Percentiles rank a stretch among this genome's conserved stretches.
These are phyloP conservation scores for Dalechampia spathulata DNA, from an alignment of 441 rosid species.

Conservation along the genomic window DNA sequence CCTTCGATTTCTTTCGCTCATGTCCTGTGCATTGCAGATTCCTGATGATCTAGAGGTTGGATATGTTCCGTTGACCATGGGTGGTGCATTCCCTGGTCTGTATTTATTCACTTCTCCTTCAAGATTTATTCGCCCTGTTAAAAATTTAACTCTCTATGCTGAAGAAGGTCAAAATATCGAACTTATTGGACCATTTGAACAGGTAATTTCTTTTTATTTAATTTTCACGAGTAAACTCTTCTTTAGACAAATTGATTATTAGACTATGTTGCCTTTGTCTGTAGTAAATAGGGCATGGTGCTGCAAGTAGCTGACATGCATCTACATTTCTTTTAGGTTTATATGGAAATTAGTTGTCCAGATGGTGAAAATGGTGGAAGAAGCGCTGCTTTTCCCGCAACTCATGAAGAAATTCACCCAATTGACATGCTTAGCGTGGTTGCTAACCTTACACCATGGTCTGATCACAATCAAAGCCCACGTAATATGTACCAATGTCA, in stretches of 20 bases:
- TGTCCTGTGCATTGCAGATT: constrained; percentile 40
- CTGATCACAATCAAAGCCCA: constrained; percentile 99
- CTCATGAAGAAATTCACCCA: constrained; percentile 96
- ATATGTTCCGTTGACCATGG: constrained; percentile 83
- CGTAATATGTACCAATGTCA: constrained; percentile 98
- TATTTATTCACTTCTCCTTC: constrained; percentile 82
- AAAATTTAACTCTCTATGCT: constrained; percentile 44
- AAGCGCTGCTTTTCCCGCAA: constrained; percentile 57
- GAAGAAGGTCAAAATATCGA: constrained; percentile 46
- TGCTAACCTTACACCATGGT: constrained; percentile 99
- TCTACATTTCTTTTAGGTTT: constrained; percentile 44
- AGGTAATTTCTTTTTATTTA: constrained; percentile 48
- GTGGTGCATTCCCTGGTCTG: constrained; percentile 92
- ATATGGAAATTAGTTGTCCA: constrained; percentile 95
- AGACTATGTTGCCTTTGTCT: background rate
- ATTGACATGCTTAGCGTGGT: constrained; percentile 97
- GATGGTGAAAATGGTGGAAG: constrained; percentile 96
- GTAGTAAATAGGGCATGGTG: constrained; percentile 18
- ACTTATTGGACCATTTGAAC: constrained; percentile 96
- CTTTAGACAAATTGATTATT: background rate
- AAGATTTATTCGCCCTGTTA: constrained; percentile 88
- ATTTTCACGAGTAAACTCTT: no score
- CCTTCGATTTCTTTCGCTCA: constrained; percentile 10
- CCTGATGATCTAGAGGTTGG: constrained; percentile 96
- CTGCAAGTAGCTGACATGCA: constrained; percentile 2